Evolutionary conservation across 805 yeast species (phyloP).

Genomic region (Wickerhamomyces bovis): DNA sequence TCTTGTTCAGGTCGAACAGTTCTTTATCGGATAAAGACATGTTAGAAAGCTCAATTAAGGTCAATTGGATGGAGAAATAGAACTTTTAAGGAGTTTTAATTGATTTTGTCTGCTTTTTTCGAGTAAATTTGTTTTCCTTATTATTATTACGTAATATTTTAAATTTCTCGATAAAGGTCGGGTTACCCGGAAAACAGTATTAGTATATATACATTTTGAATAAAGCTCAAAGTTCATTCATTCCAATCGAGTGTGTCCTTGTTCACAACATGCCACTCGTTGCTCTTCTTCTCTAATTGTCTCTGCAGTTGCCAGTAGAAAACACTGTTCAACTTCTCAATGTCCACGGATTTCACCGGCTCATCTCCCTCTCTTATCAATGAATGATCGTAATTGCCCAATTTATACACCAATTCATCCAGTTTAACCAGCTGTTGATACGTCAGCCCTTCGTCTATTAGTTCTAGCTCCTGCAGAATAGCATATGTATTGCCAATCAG

Average conservation of each 20-base stretch:
- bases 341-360: neutral
- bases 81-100: neutral
- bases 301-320: neutral
- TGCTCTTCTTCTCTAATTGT: conserved; percentile 9
- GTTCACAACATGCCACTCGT: conserved; percentile 24
- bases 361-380: neutral
- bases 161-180: neutral
- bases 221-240: conserved; percentile 1
- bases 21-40: conserved; percentile 32
- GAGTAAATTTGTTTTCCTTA: neutral
- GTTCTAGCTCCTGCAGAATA: conserved; percentile 10
- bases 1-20: conserved; percentile 70
- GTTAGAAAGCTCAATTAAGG: neutral
- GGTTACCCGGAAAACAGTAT: neutral
- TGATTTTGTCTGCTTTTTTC: neutral
- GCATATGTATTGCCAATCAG: conserved; percentile 10
- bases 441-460: conserved; percentile 6
- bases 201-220: too few relatives aligned
- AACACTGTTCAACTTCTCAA: neutral
- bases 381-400: conserved; percentile 16
- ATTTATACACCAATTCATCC: conserved; percentile 20
- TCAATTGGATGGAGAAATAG: neutral
- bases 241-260: conserved; percentile 7
- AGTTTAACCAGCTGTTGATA: conserved; percentile 13
- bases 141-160: too few relatives aligned